phyloP scores from a whole-genome alignment of 257 asterid species.

The Solanum clarkiae region DNA sequence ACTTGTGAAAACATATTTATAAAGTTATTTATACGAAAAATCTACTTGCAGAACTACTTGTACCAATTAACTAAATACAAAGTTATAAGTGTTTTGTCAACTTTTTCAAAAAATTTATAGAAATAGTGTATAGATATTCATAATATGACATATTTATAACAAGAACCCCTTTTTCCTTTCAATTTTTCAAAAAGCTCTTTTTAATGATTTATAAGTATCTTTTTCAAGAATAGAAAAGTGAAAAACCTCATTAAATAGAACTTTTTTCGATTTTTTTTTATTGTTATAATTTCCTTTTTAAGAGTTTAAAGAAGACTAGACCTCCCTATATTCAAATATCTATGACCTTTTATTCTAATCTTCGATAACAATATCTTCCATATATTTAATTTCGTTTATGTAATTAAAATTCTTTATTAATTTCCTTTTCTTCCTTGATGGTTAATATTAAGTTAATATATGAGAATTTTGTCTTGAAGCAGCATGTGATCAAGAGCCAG shows the following conservation, averaged over 20 bases:
- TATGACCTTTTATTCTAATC: background rate
- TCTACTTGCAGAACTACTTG: no score
- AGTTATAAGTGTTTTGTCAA: no score
- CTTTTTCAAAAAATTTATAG: no score
- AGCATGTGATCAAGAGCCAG: constrained; percentile 4
- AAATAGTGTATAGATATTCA: background rate
- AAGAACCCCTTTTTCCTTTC: background rate
- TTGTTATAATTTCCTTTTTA: no score
- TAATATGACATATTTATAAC: no score
- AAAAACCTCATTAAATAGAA: background rate
- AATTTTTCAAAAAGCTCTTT: background rate
- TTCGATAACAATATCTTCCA: background rate
- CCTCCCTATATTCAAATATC: background rate
- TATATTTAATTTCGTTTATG: background rate
- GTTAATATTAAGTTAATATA: background rate
- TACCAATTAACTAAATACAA: no score
- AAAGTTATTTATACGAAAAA: no score
- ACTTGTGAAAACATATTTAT: no score
- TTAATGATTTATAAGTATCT: background rate
- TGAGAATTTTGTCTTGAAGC: background rate
- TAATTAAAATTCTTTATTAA: no score
- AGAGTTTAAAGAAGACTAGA: no score
- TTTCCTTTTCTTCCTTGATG: background rate
- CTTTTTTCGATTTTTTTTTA: no score
- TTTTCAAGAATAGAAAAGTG: background rate